Evolutionary conservation across 768 basidiomycete species (phyloP).

Genomic region (Terana coerulea): DNA sequence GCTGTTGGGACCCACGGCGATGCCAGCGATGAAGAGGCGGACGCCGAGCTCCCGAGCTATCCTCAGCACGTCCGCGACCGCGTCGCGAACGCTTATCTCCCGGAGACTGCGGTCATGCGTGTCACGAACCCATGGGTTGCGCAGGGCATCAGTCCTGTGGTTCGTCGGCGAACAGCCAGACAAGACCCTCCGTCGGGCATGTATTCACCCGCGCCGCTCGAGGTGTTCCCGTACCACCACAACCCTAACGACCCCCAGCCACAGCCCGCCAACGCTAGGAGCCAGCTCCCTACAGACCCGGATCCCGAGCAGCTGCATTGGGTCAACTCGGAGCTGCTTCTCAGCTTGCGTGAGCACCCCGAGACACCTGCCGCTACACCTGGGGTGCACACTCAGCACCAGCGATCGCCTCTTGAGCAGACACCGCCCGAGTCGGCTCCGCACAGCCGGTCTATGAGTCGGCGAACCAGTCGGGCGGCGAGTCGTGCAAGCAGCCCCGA

Average conservation of each 20-base stretch:
- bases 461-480: conserved; percentile 24
- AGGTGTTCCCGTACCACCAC: conserved; percentile 7
- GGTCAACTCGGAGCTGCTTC: conserved; percentile 82
- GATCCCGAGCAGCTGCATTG: conserved; percentile 56
- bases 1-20: conserved; percentile 19
- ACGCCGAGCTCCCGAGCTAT: conserved; percentile 83
- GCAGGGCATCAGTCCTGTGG: conserved; percentile 37
- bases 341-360: conserved; percentile 48
- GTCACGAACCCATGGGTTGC: conserved; percentile 62
- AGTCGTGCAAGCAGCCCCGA: conserved; percentile 48
- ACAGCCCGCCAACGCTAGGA: conserved; percentile 8
- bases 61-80: conserved; percentile 86
- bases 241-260: conserved; percentile 1
- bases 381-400: conserved; percentile 13
- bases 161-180: conserved; percentile 7
- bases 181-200: conserved; percentile 16
- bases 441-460: conserved; percentile 17
- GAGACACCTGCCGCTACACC: conserved; percentile 29
- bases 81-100: conserved; percentile 72
- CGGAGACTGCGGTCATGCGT: conserved; percentile 59
- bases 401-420: conserved; percentile 19
- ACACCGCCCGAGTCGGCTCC: conserved; percentile 26
- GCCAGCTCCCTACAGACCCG: conserved; percentile 31
- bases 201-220: conserved; percentile 19
- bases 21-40: conserved; percentile 45